Evolutionary conservation across 2,329 filamentous ascomycete genomes (phyloP).

Genomic region (Cercospora sojina): DNA sequence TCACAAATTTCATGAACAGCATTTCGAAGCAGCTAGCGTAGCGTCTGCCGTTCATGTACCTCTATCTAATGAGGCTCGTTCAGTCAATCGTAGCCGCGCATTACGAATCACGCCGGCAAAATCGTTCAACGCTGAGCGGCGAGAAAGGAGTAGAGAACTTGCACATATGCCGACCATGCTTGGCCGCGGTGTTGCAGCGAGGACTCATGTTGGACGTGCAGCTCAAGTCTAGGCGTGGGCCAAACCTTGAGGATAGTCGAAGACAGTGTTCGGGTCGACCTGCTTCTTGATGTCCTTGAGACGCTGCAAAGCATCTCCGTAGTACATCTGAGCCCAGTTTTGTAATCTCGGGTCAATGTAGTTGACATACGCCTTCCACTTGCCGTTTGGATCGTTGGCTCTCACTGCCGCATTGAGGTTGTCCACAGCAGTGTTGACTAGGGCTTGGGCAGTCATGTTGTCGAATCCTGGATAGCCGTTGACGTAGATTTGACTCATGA

Average conservation of each 20-base stretch:
- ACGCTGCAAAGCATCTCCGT: conserved; percentile 16
- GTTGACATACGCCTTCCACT: conserved; percentile 23
- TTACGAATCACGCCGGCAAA: neutral
- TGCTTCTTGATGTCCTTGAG: conserved; percentile 17
- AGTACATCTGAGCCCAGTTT: conserved; percentile 19
- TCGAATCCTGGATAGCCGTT: conserved; percentile 19
- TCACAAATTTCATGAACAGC: neutral
- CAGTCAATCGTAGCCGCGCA: neutral
- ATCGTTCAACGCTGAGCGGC: neutral
- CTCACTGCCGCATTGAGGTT: conserved; percentile 14
- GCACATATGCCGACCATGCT: neutral
- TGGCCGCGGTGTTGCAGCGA: neutral
- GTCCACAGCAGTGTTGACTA: conserved; percentile 14
- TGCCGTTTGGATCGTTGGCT: conserved; percentile 6
- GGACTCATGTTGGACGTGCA: neutral
- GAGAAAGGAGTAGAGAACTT: neutral
- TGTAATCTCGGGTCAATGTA: conserved; percentile 23
- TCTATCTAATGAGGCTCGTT: neutral
- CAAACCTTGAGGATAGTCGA: conserved; percentile 23
- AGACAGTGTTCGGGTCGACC: conserved; percentile 17
- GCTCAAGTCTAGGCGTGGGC: conserved; percentile 10
- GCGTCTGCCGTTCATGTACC: neutral
- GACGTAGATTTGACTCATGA: conserved; percentile 23
- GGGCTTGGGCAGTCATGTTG: conserved; percentile 7
- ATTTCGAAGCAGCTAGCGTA: neutral